Percentiles rank a stretch among this genome's conserved stretches.
Evolutionary conservation across 768 basidiomycete species (phyloP).

Genomic region (Suillus cothurnatus): DNA sequence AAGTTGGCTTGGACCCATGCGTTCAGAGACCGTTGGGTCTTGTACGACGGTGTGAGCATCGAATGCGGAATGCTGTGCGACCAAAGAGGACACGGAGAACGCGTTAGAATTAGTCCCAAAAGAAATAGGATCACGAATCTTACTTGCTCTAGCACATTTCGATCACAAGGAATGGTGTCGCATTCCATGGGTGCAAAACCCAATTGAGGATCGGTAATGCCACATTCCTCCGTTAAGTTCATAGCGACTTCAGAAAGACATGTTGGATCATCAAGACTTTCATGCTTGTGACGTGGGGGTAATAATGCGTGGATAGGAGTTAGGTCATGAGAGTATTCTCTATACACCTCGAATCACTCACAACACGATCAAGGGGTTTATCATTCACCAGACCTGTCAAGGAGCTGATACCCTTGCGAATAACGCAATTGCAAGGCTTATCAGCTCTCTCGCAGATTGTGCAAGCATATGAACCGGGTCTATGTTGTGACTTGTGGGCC

Average conservation of each 20-base stretch:
- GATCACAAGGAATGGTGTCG: no score
- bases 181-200: background rate
- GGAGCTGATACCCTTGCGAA: slow-evolving; percentile 10
- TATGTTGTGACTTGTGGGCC: background rate
- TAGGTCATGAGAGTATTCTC: no score
- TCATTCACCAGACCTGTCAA: background rate
- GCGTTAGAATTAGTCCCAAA: background rate
- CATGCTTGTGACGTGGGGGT: background rate
- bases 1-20: background rate
- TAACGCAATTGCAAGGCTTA: slow-evolving; percentile 1
- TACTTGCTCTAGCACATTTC: background rate
- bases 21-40: background rate
- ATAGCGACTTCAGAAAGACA: background rate
- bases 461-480: background rate
- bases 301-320: background rate
- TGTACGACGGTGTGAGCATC: background rate
- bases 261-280: background rate
- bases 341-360: background rate
- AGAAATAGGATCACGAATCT: background rate
- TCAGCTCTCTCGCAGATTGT: slow-evolving; percentile 1
- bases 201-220: background rate
- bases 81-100: background rate
- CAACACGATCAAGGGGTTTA: background rate
- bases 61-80: background rate
- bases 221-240: background rate